Conservation (phyloP, 441 rosid species). For the Euphorbia corollata region DNA sequence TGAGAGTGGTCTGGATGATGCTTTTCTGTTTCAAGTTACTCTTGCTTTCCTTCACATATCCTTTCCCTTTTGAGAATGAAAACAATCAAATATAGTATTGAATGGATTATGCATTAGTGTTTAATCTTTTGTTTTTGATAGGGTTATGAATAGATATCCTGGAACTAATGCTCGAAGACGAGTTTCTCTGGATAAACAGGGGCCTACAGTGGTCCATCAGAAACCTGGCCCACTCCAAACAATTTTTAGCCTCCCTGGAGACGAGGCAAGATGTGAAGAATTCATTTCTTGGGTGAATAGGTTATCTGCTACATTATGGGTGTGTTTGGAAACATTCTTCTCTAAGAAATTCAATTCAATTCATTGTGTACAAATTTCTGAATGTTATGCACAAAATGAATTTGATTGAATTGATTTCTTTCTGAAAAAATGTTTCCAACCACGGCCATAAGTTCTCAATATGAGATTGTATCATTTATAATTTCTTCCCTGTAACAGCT, state of each 20-base stretch:
- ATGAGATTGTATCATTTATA: neutral
- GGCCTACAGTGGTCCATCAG: slow-evolving; percentile 88
- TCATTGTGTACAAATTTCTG: too few species aligned
- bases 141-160: slow-evolving; percentile 65
- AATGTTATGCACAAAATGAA: too few species aligned
- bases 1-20: neutral
- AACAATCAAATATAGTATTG: too few species aligned
- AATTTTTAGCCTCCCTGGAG: slow-evolving; percentile 78
- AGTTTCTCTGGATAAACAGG: slow-evolving; percentile 62
- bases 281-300: slow-evolving; percentile 6
- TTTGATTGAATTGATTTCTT: too few species aligned
- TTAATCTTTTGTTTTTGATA: slow-evolving; percentile 25
- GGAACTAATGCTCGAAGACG: slow-evolving; percentile 69
- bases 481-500: neutral
- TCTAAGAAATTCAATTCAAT: too few species aligned
- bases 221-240: slow-evolving; percentile 96
- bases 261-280: slow-evolving; percentile 52
- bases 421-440: too few species aligned
- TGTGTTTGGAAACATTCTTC: too few species aligned
- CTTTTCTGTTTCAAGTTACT: neutral
- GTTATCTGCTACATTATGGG: slow-evolving; percentile 8
- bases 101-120: too few species aligned
- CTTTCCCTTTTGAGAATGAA: neutral
- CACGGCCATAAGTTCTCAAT: neutral
- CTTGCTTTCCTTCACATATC: neutral